Evolutionary conservation across 306 rosid genomes (phyloP), one percentile per base, ranked within the genome.

Genomic region (Castanospermum australe): DNA sequence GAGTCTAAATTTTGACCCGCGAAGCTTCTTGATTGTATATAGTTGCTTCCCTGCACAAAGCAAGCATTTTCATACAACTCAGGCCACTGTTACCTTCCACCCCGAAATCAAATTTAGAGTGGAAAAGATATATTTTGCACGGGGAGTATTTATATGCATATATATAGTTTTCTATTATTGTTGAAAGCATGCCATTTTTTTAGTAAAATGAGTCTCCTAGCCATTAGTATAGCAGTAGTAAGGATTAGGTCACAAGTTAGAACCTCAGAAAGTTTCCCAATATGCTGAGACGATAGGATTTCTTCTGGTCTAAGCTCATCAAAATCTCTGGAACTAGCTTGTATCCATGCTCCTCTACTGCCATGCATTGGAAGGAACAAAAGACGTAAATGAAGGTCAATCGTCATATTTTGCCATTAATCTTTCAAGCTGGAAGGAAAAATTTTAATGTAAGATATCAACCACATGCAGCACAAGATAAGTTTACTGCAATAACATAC

Each of bases 1-100:
- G n/a, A 76, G 4, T 85, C 86, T 28, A 77, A 47, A 75, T 67
- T 84, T 63, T 86, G 74, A 25, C 86, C 79, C 79, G 68, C 78
- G 67, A 73, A 88, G 65, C 79, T 84, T 74, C 81, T 85, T 64
- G 89, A 72, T 54, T 79, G 85, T 22, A 54, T 78, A 38, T 32
- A 88, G 32, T 83, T 78, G 67, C 57, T 86, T 81, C 73, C 97
- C 94, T 92, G 89, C 86, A 78, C 66, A 82, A 77, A 82, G 21
- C 9, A 78, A 62, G 44, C 41, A 64, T 62, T 55, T 76, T 83
- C 75, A 64, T 54, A 41, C 1, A 45, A n/a, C 83, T 30, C 28
- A 25, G 12, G 11, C 32, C n/a, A 39, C 33, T 59, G 30, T 8
- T 4, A 24, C 17, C 5, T 59, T 12, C 8, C 66, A 59, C 20